A percentile compares a stretch with the other conserved stretches of the same genome.
Evolutionary conservation across 495 filamentous ascomycete genomes (phyloP).

Genomic region (Penicillium angulare): DNA sequence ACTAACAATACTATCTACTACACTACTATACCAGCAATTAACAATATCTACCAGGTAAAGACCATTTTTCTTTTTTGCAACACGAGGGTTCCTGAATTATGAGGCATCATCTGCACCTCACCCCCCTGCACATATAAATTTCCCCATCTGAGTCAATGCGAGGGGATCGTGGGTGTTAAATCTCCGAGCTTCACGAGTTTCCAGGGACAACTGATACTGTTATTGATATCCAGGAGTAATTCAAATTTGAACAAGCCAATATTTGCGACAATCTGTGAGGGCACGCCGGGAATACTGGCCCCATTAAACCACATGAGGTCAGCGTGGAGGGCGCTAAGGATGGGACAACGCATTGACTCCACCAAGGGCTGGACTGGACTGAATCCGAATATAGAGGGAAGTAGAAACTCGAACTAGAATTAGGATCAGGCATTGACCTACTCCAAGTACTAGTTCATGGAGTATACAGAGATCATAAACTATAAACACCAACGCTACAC

Average conservation of each 20-base stretch:
- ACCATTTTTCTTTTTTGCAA: no score
- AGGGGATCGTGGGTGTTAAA: conserved; percentile 24
- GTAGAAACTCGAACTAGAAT: no score
- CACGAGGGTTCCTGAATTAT: conserved; percentile 6
- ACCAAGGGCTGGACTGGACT: conserved; percentile 3
- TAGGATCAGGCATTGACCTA: no score
- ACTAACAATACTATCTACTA: neutral
- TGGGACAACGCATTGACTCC: conserved; percentile 12
- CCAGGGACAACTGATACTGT: no score
- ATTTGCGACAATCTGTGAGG: neutral
- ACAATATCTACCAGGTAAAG: no score
- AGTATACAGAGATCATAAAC: no score
- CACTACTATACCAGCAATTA: neutral
- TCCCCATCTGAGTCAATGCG: conserved; percentile 21
- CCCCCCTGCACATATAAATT: conserved; percentile 18
- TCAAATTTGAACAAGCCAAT: neutral
- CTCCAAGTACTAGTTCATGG: no score
- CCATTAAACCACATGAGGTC: neutral
- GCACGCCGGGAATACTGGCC: neutral
- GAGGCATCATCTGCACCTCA: conserved; percentile 18
- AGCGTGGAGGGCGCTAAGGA: neutral
- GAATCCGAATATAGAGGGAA: neutral
- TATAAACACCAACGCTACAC: no score
- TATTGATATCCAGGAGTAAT: neutral
- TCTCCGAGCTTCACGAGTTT: conserved; percentile 21